phyloP scores from a whole-genome alignment of 768 basidiomycete genomes.

The Suillus hirtellus region DNA sequence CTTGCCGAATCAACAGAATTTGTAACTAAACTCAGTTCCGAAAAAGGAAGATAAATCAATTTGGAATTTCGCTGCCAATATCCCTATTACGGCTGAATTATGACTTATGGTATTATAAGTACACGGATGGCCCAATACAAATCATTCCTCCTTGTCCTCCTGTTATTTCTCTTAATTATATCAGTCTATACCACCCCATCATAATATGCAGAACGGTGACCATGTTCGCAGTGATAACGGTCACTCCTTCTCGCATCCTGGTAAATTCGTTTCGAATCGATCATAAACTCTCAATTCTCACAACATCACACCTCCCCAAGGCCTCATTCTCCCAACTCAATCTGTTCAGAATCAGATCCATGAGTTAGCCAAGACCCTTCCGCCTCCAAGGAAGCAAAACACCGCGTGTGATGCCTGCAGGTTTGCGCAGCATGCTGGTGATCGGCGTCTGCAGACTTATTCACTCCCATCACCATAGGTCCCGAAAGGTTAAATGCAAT shows the following conservation, averaged over 20 bases:
- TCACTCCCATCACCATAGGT: slow-evolving; percentile 40
- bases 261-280: slow-evolving; percentile 15
- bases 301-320: slow-evolving; percentile 34
- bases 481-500: slow-evolving; percentile 89
- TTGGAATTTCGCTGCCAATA: slow-evolving; percentile 2
- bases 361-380: slow-evolving; percentile 75
- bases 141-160: slow-evolving; percentile 15
- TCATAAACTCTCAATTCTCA: slow-evolving; percentile 1
- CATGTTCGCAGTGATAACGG: slow-evolving; percentile 9
- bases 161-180: slow-evolving; percentile 28
- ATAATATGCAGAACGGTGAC: slow-evolving; percentile 35
- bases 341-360: slow-evolving; percentile 81
- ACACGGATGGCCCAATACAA: slow-evolving; percentile 7
- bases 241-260: slow-evolving; percentile 37
- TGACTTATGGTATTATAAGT: slow-evolving; percentile 16
- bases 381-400: slow-evolving; percentile 89
- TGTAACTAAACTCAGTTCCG: neutral
- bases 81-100: slow-evolving; percentile 6
- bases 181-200: slow-evolving; percentile 22
- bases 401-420: slow-evolving; percentile 94
- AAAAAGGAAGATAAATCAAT: neutral
- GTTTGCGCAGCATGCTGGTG: slow-evolving; percentile 35
- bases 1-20: neutral
- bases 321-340: slow-evolving; percentile 61
- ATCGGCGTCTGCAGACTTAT: slow-evolving; percentile 15